A percentile compares a stretch with the other conserved stretches of the same genome.
Conservation (phyloP, 306 rosid species). For the Quercus aquifolioides region DNA sequence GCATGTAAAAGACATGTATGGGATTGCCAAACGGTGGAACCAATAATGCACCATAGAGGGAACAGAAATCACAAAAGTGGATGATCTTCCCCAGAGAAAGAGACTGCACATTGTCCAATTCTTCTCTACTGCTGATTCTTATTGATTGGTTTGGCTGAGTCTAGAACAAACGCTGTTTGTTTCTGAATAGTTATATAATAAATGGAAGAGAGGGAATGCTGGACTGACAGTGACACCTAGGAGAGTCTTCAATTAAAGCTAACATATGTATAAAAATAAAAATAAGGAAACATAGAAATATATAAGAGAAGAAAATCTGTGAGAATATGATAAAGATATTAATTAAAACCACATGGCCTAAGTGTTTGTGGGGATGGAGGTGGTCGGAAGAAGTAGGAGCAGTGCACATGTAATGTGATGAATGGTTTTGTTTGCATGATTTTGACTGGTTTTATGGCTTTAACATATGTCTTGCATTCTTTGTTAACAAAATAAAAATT, state of each 20-base stretch:
- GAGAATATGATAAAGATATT: neutral
- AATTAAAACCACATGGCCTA: conserved; percentile 23
- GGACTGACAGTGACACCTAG: conserved; percentile 33
- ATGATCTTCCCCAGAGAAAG: neutral
- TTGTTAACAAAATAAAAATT: neutral
- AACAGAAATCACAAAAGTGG: conserved; percentile 34
- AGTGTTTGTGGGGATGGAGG: conserved; percentile 1
- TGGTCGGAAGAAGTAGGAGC: conserved; percentile 2
- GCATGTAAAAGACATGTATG: neutral
- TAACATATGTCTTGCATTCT: neutral
- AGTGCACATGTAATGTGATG: conserved; percentile 31
- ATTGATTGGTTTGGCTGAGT: conserved; percentile 16
- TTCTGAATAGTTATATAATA: neutral
- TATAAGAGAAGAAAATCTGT: neutral
- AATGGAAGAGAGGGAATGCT: conserved; percentile 28
- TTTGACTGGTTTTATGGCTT: neutral
- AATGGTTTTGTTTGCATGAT: conserved; percentile 1
- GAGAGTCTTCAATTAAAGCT: neutral
- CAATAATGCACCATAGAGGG: conserved; percentile 33
- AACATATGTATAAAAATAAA: neutral
- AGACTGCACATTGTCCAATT: conserved; percentile 23
- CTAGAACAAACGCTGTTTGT: neutral
- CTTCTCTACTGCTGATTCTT: conserved; percentile 10
- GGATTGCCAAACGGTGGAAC: conserved; percentile 17
- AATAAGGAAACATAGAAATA: neutral